A percentile compares a stretch with the other conserved stretches of the same genome.
Conservation (phyloP, 2,329 filamentous ascomycete species). For the Cyanodermella asteris region DNA sequence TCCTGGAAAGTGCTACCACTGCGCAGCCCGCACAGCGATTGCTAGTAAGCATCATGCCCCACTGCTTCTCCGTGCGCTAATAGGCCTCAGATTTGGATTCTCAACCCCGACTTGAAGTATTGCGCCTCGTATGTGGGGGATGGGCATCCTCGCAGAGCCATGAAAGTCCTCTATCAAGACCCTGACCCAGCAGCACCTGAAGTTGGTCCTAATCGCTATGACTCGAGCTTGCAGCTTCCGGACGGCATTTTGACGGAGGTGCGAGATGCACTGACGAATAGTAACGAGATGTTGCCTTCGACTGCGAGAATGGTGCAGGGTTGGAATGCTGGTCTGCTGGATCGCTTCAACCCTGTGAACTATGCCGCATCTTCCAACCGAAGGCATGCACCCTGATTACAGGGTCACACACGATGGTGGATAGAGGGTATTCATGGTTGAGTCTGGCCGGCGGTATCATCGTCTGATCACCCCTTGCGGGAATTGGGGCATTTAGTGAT, state of each 20-base stretch:
- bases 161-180: slow-evolving; percentile 8
- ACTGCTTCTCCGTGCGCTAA: neutral
- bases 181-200: slow-evolving; percentile 2
- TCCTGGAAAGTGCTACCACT: slow-evolving; percentile 19
- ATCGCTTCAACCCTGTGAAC: slow-evolving; percentile 3
- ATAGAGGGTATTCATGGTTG: no score
- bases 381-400: no score
- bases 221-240: slow-evolving; percentile 5
- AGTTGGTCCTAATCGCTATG: no score
- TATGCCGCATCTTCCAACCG: no score
- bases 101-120: slow-evolving; percentile 7
- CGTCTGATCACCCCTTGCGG: no score
- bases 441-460: no score
- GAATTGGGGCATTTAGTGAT: no score
- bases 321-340: slow-evolving; percentile 7
- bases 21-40: slow-evolving; percentile 11
- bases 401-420: no score
- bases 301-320: slow-evolving; percentile 4
- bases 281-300: slow-evolving; percentile 5
- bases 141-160: slow-evolving; percentile 4
- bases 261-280: slow-evolving; percentile 2
- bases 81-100: slow-evolving; percentile 7
- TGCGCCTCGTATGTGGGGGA: slow-evolving; percentile 1
- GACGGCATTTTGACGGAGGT: slow-evolving; percentile 3
- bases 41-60: slow-evolving; percentile 13